Conservation (phyloP, 352 stramenopile species). For the Phytophthora rubi region DNA sequence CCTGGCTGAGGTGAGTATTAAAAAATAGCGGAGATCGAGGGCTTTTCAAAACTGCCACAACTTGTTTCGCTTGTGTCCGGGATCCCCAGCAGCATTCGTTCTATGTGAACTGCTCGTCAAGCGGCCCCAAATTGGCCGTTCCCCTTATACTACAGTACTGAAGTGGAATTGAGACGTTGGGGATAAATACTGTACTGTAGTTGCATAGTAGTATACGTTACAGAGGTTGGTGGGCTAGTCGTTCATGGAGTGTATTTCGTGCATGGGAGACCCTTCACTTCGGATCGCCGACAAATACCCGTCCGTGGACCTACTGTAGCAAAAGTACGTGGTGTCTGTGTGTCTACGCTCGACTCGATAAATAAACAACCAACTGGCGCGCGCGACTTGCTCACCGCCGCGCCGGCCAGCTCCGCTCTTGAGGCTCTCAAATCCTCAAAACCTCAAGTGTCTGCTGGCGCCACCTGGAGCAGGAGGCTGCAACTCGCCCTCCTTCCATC, state of each 20-base stretch:
- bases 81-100: too few relatives aligned
- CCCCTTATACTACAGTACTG: too few relatives aligned
- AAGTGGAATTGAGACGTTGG: too few relatives aligned
- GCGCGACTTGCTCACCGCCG: slow-evolving; percentile 10
- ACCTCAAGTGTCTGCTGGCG: not conserved
- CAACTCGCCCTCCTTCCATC: too few relatives aligned
- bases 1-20: too few relatives aligned
- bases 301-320: slow-evolving; percentile 5
- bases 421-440: too few relatives aligned
- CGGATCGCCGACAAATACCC: slow-evolving; percentile 31
- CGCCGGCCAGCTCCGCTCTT: not conserved
- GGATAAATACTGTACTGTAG: slow-evolving; percentile 24
- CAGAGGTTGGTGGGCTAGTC: not conserved
- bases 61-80: too few relatives aligned
- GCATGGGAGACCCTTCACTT: slow-evolving; percentile 42
- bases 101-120: too few relatives aligned
- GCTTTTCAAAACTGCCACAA: too few relatives aligned
- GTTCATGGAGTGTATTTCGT: slow-evolving; percentile 42
- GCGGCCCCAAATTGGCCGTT: too few relatives aligned
- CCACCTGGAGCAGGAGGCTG: slow-evolving; percentile 2
- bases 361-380: slow-evolving; percentile 44
- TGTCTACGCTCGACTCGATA: slow-evolving; percentile 46
- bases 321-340: slow-evolving; percentile 9
- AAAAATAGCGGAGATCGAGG: too few relatives aligned
- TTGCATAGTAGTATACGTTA: slow-evolving; percentile 26